Base-by-base conservation (phyloP, 2,329 filamentous ascomycete genomes). In the Aquanectria penicillioides region DNA sequence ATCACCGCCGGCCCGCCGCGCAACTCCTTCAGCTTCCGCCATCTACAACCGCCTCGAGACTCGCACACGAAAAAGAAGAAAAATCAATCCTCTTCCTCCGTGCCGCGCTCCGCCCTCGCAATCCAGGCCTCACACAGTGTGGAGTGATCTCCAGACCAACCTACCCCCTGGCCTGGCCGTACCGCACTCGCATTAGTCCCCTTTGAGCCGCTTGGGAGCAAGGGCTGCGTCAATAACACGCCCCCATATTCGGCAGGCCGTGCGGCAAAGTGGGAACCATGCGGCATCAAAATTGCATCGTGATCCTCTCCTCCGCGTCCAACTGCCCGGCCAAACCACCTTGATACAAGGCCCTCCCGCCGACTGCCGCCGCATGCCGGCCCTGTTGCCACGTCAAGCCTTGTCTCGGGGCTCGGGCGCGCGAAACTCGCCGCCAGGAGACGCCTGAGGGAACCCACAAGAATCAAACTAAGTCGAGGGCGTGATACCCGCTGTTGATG, bases 71-170 rank as follows among this genome's bases (percentile, higher is more conserved):
- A 51, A 41, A 40, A 22, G 18, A 51, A 40, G 15, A 33, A 18
- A n/a, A 26, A 37, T 25, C 47, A 11, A 28, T n/a, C 18, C 18
- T 12, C 18, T 18, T n/a, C n/a, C n/a, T n/a, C n/a, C 4, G 12
- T 20, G n/a, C 41, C 28, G 29, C 26, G 12, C 41, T 18, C 29
- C 41, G 41, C 41, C 41, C 28, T 12, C 10, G 25, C 18, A 31
- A 31, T 7, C 18, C 18, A 20, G 10, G 17, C 13, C 44, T 23
- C 57, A 36, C 50, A 49, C 49, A 37, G 44, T 46, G 51, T 59
- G 57, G 57, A 59, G 57, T 38, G 57, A 38, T 28, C 23, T n/a
- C n/a, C n/a, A n/a, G n/a, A n/a, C n/a, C n/a, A n/a, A n/a, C 38
- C 57, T 43, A 51, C 25, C 43, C 43, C 43, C 37, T 43, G 56